These are phyloP conservation scores for Drechslera avenae DNA, from an alignment of 2,329 filamentous ascomycete genomes.

Conservation along the genomic window DNA sequence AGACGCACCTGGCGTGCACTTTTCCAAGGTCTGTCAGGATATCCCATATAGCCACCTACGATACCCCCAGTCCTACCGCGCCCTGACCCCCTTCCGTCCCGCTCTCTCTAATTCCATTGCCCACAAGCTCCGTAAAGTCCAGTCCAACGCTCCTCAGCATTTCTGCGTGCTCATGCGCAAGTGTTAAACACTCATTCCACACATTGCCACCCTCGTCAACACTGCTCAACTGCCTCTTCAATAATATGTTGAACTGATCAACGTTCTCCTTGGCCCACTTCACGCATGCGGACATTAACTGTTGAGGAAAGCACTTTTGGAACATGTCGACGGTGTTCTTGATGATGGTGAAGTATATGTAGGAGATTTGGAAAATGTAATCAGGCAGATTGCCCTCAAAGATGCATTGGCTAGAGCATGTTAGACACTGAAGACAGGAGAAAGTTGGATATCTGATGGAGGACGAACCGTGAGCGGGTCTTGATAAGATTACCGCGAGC, in stretches of 20 bases:
- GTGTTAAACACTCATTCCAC: conserved; percentile 82
- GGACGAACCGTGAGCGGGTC: conserved; percentile 74
- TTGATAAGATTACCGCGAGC: conserved; percentile 79
- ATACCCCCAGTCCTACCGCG: conserved; percentile 39
- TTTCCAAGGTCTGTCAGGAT: background rate
- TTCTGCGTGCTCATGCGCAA: conserved; percentile 78
- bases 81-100: conserved; percentile 1
- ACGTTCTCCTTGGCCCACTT: conserved; percentile 98
- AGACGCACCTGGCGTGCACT: background rate
- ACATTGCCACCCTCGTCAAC: conserved; percentile 75
- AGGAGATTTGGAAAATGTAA: conserved; percentile 94
- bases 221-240: conserved; percentile 84
- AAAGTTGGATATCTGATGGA: background rate
- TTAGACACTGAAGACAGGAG: background rate
- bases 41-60: background rate
- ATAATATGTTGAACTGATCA: conserved; percentile 83
- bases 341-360: conserved; percentile 93
- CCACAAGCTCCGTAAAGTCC: conserved; percentile 85
- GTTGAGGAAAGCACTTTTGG: conserved; percentile 75
- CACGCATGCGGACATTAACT: conserved; percentile 91
- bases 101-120: conserved; percentile 42
- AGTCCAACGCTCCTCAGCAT: conserved; percentile 85
- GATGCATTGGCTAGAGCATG: conserved; percentile 73
- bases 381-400: conserved; percentile 92
- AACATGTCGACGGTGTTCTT: conserved; percentile 91